Conservation (phyloP, 2,329 filamentous ascomycete species). For the Talaromyces amestolkiae region DNA sequence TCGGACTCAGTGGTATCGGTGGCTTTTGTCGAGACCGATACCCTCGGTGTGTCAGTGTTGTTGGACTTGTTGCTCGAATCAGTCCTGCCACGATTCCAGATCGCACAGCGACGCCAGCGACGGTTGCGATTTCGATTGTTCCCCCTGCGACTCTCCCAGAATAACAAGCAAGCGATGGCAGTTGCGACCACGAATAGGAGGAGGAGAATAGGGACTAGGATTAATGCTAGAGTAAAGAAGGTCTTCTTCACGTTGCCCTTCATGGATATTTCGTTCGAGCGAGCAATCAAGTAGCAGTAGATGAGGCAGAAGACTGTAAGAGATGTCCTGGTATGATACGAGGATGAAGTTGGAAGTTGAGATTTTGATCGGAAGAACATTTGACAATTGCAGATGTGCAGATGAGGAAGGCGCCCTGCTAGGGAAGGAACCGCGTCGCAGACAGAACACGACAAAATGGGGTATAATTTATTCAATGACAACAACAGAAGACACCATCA, state of each 20-base stretch:
- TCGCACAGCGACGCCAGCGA: not conserved
- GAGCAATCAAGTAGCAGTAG: not conserved
- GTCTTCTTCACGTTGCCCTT: conserved; percentile 34
- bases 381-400: no score
- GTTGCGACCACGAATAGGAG: conserved; percentile 40
- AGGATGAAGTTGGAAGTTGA: not conserved
- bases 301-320: not conserved
- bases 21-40: conserved; percentile 33
- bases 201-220: conserved; percentile 49
- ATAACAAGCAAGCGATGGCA: conserved; percentile 40
- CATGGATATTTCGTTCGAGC: conserved; percentile 30
- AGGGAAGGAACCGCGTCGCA: not conserved
- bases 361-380: not conserved
- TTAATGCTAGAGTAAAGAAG: conserved; percentile 44
- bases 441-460: not conserved
- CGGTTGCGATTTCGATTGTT: not conserved
- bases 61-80: conserved; percentile 26
- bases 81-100: conserved; percentile 7
- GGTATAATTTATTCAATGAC: not conserved
- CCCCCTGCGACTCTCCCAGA: conserved; percentile 25
- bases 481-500: not conserved
- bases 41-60: conserved; percentile 34
- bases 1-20: conserved; percentile 29
- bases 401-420: not conserved
- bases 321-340: conserved; percentile 3